A percentile compares a stretch with the other conserved stretches of the same genome.
phyloP scores from a whole-genome alignment of 108 stramenopile species.

The Aurantiochytrium sp. region DNA sequence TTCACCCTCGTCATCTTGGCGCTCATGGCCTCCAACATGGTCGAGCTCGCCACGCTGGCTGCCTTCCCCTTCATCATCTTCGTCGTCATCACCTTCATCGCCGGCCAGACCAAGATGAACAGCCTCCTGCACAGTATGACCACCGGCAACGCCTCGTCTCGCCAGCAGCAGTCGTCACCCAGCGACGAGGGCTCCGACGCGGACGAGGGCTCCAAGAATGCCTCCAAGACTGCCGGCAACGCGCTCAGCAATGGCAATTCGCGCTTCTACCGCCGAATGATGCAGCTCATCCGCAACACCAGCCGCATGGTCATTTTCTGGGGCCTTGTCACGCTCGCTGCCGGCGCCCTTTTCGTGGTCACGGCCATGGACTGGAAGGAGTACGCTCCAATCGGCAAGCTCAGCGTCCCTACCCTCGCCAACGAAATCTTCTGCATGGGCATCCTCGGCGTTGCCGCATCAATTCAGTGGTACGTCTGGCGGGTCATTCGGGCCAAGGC shows the following conservation, averaged over 20 bases:
- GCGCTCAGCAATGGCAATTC: background rate
- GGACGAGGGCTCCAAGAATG: background rate
- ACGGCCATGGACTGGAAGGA: background rate
- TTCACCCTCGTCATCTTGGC: background rate
- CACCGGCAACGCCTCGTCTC: background rate
- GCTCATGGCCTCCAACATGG: background rate
- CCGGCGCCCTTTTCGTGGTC: background rate
- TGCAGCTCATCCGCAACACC: background rate
- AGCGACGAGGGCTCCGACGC: too few species aligned
- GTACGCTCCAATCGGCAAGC: background rate
- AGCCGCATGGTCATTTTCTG: background rate
- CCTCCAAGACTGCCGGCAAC: background rate
- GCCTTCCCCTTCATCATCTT: slow-evolving; percentile 19
- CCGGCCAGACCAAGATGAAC: background rate
- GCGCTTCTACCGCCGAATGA: background rate
- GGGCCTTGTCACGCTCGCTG: background rate
- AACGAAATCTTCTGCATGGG: background rate
- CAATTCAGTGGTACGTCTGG: background rate
- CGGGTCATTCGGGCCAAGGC: background rate
- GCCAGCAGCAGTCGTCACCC: background rate
- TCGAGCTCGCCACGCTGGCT: background rate
- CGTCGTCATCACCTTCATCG: background rate
- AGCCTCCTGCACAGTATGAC: background rate
- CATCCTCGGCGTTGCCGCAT: background rate
- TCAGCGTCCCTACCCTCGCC: background rate